These are phyloP conservation scores for Aaosphaeria pasadenensis DNA, from an alignment of 2,329 filamentous ascomycete species.

Conservation along the genomic window DNA sequence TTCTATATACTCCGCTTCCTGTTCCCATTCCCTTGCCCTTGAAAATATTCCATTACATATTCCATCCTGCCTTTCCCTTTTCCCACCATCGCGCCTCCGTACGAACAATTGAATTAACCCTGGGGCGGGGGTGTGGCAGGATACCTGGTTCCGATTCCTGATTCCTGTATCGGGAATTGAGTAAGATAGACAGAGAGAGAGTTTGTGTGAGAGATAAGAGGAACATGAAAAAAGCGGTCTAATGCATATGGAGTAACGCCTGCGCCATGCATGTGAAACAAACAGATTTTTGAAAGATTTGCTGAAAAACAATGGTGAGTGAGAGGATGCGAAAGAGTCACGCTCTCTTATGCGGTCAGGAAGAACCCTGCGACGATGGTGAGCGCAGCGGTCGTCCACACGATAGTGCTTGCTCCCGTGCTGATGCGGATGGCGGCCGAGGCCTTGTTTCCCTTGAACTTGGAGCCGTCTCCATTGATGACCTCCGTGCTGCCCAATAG, in stretches of 20 bases:
- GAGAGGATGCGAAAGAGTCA: neutral
- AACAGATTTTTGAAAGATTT: neutral
- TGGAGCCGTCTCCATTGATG: constrained; percentile 13
- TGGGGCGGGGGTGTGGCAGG: too few relatives aligned
- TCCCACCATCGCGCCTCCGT: too few relatives aligned
- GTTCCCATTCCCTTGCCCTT: too few relatives aligned
- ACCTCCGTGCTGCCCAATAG: constrained; percentile 28
- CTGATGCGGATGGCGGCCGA: neutral
- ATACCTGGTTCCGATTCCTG: too few relatives aligned
- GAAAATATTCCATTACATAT: too few relatives aligned
- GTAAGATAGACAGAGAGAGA: too few relatives aligned
- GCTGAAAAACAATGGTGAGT: neutral
- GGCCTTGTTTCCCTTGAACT: constrained; percentile 15
- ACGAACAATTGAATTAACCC: too few relatives aligned
- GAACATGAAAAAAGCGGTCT: neutral
- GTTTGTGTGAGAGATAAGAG: too few relatives aligned
- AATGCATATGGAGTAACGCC: neutral
- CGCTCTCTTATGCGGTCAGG: neutral
- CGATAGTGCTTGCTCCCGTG: constrained; percentile 3
- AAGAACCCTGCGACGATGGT: constrained; percentile 3
- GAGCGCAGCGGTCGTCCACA: constrained; percentile 2
- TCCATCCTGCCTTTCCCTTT: too few relatives aligned
- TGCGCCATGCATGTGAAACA: neutral
- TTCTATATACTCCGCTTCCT: too few relatives aligned
- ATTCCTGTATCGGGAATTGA: too few relatives aligned